phyloP scores from a whole-genome alignment of 306 rosid species.

The Betula pendula region DNA sequence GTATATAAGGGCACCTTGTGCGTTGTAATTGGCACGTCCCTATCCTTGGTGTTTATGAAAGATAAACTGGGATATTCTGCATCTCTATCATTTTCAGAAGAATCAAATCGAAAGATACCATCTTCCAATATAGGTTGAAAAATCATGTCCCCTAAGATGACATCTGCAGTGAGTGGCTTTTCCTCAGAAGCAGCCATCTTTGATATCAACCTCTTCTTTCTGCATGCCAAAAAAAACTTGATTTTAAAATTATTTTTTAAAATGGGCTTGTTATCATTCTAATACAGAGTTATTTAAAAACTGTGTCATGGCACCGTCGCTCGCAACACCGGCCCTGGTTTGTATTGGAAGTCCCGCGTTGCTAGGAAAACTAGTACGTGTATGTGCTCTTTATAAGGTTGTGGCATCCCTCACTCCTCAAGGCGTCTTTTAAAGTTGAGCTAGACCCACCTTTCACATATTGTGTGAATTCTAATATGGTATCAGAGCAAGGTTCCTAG shows the following conservation, averaged over 20 bases:
- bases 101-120: constrained; percentile 84
- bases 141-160: constrained; percentile 61
- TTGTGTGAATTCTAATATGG: no score
- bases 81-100: constrained; percentile 54
- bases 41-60: constrained; percentile 52
- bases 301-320: constrained; percentile 99
- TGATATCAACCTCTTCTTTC: constrained; percentile 44
- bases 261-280: no score
- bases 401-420: no score
- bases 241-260: no score
- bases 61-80: constrained; percentile 76
- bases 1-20: constrained; percentile 51
- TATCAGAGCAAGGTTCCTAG: no score
- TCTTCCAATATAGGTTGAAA: constrained; percentile 72
- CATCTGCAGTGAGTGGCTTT: constrained; percentile 34
- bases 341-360: no score
- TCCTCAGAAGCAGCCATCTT: constrained; percentile 54
- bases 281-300: no score
- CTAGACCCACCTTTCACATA: no score
- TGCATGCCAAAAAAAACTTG: constrained; percentile 40
- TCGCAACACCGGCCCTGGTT: constrained; percentile 88
- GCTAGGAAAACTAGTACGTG: no score
- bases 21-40: constrained; percentile 54
- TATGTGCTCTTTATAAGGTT: no score
- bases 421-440: no score